Evolutionary conservation across 73 alveolate species (phyloP).

Genomic region (Paramecium sexaurelia): DNA sequence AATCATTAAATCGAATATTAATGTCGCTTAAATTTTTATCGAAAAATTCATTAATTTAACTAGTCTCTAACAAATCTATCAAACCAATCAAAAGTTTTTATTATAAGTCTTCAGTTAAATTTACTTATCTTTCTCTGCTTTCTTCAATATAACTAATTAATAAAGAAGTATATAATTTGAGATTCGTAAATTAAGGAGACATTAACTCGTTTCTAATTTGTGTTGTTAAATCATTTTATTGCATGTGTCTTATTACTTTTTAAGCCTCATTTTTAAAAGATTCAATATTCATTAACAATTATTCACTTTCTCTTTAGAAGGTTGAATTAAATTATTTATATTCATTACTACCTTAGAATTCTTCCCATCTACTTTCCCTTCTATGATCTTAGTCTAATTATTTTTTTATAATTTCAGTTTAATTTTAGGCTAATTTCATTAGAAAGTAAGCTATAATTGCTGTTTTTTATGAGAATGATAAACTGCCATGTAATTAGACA

Average conservation of each 20-base stretch:
- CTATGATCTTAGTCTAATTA: not conserved
- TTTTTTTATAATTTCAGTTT: conserved; percentile 55
- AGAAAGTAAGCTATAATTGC: conserved; percentile 46
- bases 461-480: conserved; percentile 48
- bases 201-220: conserved; percentile 33
- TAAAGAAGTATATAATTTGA: not conserved
- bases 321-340: conserved; percentile 15
- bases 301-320: conserved; percentile 39
- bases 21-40: conserved; percentile 57
- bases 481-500: not conserved
- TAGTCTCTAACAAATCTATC: conserved; percentile 37
- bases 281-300: not conserved
- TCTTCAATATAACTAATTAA: conserved; percentile 53
- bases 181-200: not conserved
- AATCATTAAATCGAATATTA: conserved; percentile 42
- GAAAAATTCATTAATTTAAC: conserved; percentile 58
- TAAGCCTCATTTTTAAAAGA: conserved; percentile 23
- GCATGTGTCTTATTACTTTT: conserved; percentile 26
- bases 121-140: conserved; percentile 43
- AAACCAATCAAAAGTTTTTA: not conserved
- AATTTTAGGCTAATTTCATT: conserved; percentile 31
- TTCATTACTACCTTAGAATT: not conserved
- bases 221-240: not conserved
- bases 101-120: not conserved
- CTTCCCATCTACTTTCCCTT: conserved; percentile 55